Evolutionary conservation across 139 green algal species (phyloP).

Genomic region (Closterium sp.): DNA sequence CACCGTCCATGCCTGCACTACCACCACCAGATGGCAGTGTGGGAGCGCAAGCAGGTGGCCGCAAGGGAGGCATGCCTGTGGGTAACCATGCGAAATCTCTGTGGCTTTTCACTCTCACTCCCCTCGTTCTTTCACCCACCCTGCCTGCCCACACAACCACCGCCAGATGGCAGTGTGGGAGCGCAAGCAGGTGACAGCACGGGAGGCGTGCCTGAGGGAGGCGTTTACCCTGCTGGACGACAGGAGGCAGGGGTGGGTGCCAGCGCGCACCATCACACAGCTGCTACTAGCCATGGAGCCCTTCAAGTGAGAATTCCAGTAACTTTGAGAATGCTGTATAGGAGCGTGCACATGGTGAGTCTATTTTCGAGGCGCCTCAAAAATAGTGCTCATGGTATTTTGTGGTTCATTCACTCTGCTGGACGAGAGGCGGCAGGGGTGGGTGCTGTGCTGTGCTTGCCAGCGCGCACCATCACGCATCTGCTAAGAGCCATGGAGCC

Average conservation of each 20-base stretch:
- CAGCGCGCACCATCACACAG: background rate
- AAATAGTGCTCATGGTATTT: no score
- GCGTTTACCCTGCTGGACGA: background rate
- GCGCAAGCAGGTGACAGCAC: background rate
- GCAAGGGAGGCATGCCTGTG: background rate
- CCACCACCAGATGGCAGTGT: background rate
- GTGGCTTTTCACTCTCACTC: no score
- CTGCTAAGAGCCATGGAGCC: background rate
- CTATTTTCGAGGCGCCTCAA: no score
- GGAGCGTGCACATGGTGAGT: no score
- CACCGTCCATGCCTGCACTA: no score
- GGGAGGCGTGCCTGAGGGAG: background rate
- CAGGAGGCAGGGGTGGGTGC: constrained; percentile 4
- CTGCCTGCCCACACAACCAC: no score
- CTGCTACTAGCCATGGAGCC: constrained; percentile 1
- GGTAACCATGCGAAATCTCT: background rate
- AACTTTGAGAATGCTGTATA: no score
- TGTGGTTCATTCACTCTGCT: background rate
- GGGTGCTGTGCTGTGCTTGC: no score
- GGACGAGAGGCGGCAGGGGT: constrained; percentile 4
- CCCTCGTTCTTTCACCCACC: no score
- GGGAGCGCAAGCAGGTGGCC: background rate
- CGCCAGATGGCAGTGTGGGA: background rate
- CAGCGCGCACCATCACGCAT: background rate
- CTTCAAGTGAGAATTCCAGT: constrained; percentile 6